Evolutionary conservation across 2,329 filamentous ascomycete species (phyloP), one percentile per base, ranked within the genome.

Genomic region (Aspergillus quadrilineatus): DNA sequence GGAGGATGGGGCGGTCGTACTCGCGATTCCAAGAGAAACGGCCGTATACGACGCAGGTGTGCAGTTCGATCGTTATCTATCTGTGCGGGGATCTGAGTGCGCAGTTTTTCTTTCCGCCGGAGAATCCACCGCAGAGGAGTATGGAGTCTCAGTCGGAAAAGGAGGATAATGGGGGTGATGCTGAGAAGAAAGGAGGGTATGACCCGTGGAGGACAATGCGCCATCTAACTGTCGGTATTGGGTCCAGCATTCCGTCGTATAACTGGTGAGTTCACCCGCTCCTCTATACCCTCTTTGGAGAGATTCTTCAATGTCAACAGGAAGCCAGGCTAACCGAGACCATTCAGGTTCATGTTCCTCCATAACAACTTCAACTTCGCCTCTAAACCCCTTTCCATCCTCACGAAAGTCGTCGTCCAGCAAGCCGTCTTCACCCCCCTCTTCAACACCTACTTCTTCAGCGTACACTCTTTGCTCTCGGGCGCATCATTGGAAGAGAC

Each of bases 401-500:
- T 80, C 30, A 85, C 85, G 55, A 96, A 96, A 75, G 89, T 96
- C 56, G 70, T 82, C 41, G 81, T 97, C 37, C 94, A 92, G 74
- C 92, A 97, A 75, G 71, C 83, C 10, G 76, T 85, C 65, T 96
- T 95, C 76, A 90, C 92, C 1, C 91, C 93, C 1, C 67, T 89
- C 8, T 95, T 95, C 78, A 93, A 89, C 73, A 81, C 84, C 26
- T 91, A 90, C 73, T 96, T 96, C 76, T 90, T 96, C 73, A 85
- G 87, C 58, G 82, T 89, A 73, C 90, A 95, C 69, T 88, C 89
- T 1, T 77, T 92, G 4, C 79, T 95, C 1, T 82, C 85, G 0
- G 92, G 91, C 37, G 87, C 88, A 29, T 81, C 80, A 0, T 68
- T 86, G 1, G 69, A 76, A 6, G 87, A 90, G 54, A 83, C 88